Conservation (phyloP, 2,329 filamentous ascomycete genomes). For the Talaromyces sp. region DNA sequence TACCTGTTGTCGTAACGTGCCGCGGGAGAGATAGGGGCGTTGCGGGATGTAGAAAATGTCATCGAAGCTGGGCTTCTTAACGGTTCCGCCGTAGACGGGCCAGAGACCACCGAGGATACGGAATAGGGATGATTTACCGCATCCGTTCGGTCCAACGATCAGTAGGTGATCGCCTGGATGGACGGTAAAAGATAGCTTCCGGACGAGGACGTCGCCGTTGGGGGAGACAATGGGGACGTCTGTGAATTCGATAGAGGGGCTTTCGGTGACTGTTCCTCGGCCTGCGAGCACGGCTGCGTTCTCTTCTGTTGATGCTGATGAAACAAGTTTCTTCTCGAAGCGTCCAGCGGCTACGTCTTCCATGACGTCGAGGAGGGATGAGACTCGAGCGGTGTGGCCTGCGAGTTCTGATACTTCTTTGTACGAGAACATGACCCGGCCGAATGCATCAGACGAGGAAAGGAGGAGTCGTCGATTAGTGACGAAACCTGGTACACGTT, state of each 20-base stretch:
- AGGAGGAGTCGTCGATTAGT: constrained; percentile 91
- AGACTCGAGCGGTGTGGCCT: constrained; percentile 90
- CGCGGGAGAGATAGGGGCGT: constrained; percentile 86
- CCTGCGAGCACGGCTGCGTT: constrained; percentile 81
- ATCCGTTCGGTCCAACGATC: constrained; percentile 94
- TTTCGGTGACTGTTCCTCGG: constrained; percentile 78
- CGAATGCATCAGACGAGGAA: constrained; percentile 91
- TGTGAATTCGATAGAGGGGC: constrained; percentile 77
- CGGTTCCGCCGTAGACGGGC: constrained; percentile 94
- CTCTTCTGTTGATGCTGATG: constrained; percentile 75
- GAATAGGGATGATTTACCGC: constrained; percentile 94
- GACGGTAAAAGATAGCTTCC: constrained; percentile 81
- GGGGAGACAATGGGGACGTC: constrained; percentile 95
- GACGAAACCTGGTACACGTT: constrained; percentile 65
- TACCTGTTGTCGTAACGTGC: constrained; percentile 91
- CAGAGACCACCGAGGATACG: constrained; percentile 93
- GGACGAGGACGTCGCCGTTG: constrained; percentile 89
- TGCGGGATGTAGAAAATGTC: constrained; percentile 99
- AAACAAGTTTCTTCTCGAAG: constrained; percentile 96
- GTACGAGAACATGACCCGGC: constrained; percentile 95
- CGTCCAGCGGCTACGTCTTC: constrained; percentile 84
- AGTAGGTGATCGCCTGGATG: constrained; percentile 84
- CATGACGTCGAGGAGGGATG: constrained; percentile 88
- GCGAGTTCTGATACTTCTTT: constrained; percentile 95
- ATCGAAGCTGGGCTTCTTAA: constrained; percentile 84